Base-by-base conservation (phyloP, 345 rosid genomes). In the Salix brachista region DNA sequence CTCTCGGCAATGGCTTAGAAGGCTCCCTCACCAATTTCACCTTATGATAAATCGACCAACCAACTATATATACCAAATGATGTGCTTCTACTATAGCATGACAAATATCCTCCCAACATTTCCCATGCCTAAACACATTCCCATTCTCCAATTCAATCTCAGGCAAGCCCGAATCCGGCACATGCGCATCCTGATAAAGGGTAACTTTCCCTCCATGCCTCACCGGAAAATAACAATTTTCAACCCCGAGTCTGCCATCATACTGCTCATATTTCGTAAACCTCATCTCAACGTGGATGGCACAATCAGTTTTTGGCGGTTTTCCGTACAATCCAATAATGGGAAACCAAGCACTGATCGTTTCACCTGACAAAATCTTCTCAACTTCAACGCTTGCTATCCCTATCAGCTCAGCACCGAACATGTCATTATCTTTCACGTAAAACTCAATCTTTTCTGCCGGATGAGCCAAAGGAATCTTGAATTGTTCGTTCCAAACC, bases 31-130 rank as follows among this genome's bases (percentile, higher is more conserved):
- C 87, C 13, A 94, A 81, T 84, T 82, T 91, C 73, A 94, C 91
- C 79, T 85, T 82, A 48, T 91, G 92, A 78, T 72, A 94, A n/a
- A 94, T 32, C n/a, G 98, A 94, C 97, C 98, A 94, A 3, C 97
- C 98, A 8, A 80, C 84, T 1, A 94, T 68, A 48, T 94, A 94
- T 62, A 94, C 91, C 89, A 94, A 21, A 76, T 92, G 96, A 52
- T 92, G 98, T 17, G 98, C 98, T 78, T 94, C 97, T 56, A 89
- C 67, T 67, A 94, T 90, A 1, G 97, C 89, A 37, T 92, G 92
- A 56, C 97, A 94, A 0, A 94, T 92, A 74, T 94, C 98, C 80
- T 94, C 98, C 97, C 98, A 94, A 81, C 98, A 94, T 68, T 77
- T 75, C 72, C 74, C 89, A 11, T 91, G 93, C 78, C 71, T 77